These are phyloP conservation scores for Aspergillus oerlinghausenensis DNA, from an alignment of 2,329 filamentous ascomycete genomes.

Conservation along the genomic window DNA sequence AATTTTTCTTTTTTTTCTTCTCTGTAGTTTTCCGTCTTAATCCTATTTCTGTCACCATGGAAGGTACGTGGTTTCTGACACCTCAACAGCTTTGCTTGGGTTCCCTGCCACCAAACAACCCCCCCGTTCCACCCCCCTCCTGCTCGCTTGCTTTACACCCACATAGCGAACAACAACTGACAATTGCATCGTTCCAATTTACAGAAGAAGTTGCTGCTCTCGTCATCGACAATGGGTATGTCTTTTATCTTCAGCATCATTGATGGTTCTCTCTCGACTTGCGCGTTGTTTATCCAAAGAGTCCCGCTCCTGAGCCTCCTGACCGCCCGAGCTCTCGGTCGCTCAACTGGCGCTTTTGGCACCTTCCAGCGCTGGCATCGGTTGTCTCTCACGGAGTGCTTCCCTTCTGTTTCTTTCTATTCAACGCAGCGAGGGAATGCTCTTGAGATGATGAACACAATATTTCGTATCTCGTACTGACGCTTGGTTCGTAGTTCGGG, in stretches of 20 bases:
- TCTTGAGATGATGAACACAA: background rate
- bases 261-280: conserved; percentile 1
- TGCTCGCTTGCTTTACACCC: conserved; percentile 14
- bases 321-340: background rate
- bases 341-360: background rate
- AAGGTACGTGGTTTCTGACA: conserved; percentile 54
- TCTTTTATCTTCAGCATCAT: conserved; percentile 34
- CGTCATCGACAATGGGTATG: conserved; percentile 99
- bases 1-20: conserved; percentile 27
- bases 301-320: background rate
- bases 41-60: conserved; percentile 50
- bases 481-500: conserved; percentile 67
- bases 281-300: background rate
- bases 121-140: conserved; percentile 5
- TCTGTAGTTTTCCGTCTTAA: conserved; percentile 28
- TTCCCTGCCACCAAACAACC: background rate
- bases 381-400: background rate
- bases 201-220: conserved; percentile 99
- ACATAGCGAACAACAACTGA: conserved; percentile 30
- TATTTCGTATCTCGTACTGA: conserved; percentile 15
- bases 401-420: background rate
- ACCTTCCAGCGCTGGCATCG: conserved; percentile 1
- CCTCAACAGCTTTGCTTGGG: conserved; percentile 24
- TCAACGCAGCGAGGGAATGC: background rate
- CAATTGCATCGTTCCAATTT: conserved; percentile 32